Evolutionary conservation across 2,329 filamentous ascomycete species (phyloP).

Genomic region (Metarhizium anisopliae): DNA sequence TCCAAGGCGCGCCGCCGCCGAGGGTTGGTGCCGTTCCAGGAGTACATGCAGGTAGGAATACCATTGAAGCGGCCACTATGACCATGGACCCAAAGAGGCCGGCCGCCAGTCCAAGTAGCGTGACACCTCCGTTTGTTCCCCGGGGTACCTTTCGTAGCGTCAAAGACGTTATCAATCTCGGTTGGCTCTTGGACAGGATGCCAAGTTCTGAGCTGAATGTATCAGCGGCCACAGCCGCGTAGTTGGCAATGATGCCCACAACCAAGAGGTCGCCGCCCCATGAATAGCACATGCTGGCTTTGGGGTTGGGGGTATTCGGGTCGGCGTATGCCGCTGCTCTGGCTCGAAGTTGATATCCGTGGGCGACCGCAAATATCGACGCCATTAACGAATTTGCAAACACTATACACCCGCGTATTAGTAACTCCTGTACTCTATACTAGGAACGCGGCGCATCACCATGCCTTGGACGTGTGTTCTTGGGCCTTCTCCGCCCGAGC

Average conservation of each 20-base stretch:
- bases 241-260: slow-evolving; percentile 67
- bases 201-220: slow-evolving; percentile 94
- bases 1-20: slow-evolving; percentile 42
- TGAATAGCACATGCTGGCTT: slow-evolving; percentile 43
- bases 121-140: slow-evolving; percentile 92
- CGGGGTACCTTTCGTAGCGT: slow-evolving; percentile 70
- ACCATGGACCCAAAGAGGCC: slow-evolving; percentile 67
- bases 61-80: slow-evolving; percentile 53
- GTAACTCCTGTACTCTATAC: not conserved
- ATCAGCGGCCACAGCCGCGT: slow-evolving; percentile 84
- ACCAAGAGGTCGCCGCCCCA: slow-evolving; percentile 56
- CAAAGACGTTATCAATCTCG: slow-evolving; percentile 78
- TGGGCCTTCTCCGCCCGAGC: slow-evolving; percentile 68
- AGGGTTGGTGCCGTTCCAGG: slow-evolving; percentile 26
- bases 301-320: slow-evolving; percentile 19
- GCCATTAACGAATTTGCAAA: slow-evolving; percentile 81
- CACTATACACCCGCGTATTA: slow-evolving; percentile 34
- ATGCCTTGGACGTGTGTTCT: slow-evolving; percentile 73
- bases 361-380: slow-evolving; percentile 52
- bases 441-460: not conserved
- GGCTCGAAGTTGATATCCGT: slow-evolving; percentile 48
- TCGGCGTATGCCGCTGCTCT: slow-evolving; percentile 33
- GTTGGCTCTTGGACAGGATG: slow-evolving; percentile 68
- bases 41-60: slow-evolving; percentile 62
- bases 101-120: slow-evolving; percentile 60